Conservation (phyloP, 2,329 filamentous ascomycete species). For the Aspergillus pseudotamarii region DNA sequence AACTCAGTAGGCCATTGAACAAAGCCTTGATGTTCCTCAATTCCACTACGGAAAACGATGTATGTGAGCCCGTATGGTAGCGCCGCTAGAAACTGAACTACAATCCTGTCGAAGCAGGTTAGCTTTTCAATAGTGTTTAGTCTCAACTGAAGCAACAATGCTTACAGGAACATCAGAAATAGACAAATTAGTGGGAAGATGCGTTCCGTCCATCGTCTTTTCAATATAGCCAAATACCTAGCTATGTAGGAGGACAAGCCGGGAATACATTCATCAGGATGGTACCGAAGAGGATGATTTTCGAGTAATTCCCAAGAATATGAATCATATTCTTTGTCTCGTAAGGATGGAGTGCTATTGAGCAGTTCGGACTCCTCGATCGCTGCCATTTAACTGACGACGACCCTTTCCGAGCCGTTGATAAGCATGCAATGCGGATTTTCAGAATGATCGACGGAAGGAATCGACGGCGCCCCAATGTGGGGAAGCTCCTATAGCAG, state of each 20-base stretch:
- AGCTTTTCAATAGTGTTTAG: background rate
- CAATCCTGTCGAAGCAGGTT: constrained; percentile 16
- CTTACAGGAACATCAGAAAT: constrained; percentile 28
- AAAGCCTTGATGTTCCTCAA: constrained; percentile 7
- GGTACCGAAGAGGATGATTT: constrained; percentile 38
- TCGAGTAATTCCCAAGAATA: constrained; percentile 29
- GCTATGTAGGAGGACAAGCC: constrained; percentile 24
- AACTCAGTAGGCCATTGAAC: constrained; percentile 20
- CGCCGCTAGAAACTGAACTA: constrained; percentile 24
- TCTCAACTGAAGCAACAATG: background rate
- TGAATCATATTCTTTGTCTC: constrained; percentile 17
- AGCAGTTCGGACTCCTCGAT: background rate
- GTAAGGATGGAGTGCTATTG: constrained; percentile 6
- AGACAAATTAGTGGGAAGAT: constrained; percentile 28
- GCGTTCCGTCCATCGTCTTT: constrained; percentile 25
- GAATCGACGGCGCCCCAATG: background rate
- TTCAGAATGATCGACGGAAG: background rate
- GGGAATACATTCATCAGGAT: constrained; percentile 35
- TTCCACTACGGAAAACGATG: constrained; percentile 15
- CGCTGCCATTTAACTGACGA: constrained; percentile 11
- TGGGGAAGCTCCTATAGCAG: background rate
- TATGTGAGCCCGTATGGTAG: constrained; percentile 24
- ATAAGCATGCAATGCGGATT: constrained; percentile 1
- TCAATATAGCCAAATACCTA: constrained; percentile 17
- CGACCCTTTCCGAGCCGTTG: background rate